Conservation (phyloP, 345 rosid species). For the Eucalyptus curtisii region DNA sequence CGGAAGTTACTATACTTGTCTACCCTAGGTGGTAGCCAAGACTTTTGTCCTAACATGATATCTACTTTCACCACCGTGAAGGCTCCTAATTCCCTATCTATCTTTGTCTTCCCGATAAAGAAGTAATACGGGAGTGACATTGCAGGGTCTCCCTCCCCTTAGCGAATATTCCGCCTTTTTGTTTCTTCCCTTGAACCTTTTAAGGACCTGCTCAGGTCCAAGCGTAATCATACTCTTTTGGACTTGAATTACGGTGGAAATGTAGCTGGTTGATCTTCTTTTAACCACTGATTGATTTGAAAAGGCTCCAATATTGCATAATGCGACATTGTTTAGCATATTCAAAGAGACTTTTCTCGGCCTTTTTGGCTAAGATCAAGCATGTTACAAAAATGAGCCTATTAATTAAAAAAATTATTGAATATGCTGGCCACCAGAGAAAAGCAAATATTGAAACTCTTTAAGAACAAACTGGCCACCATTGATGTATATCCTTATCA, state of each 20-base stretch:
- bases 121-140: too few species aligned
- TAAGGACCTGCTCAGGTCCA: too few species aligned
- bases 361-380: constrained; percentile 19
- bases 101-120: too few species aligned
- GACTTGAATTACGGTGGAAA: background rate
- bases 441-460: background rate
- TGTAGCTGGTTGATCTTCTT: background rate
- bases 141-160: too few species aligned
- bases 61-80: too few species aligned
- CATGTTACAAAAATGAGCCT: background rate
- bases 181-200: too few species aligned
- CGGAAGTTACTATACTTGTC: too few species aligned
- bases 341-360: constrained; percentile 14
- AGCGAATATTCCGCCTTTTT: too few species aligned
- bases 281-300: background rate
- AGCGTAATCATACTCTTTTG: background rate
- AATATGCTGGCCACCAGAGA: too few species aligned
- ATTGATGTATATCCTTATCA: background rate
- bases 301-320: background rate
- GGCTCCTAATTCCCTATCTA: too few species aligned
- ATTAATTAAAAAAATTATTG: background rate
- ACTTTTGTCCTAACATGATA: too few species aligned
- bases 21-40: too few species aligned
- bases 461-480: background rate
- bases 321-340: background rate